Base-by-base conservation (phyloP, 78 protist species). In the Dictyostelium purpureum region DNA sequence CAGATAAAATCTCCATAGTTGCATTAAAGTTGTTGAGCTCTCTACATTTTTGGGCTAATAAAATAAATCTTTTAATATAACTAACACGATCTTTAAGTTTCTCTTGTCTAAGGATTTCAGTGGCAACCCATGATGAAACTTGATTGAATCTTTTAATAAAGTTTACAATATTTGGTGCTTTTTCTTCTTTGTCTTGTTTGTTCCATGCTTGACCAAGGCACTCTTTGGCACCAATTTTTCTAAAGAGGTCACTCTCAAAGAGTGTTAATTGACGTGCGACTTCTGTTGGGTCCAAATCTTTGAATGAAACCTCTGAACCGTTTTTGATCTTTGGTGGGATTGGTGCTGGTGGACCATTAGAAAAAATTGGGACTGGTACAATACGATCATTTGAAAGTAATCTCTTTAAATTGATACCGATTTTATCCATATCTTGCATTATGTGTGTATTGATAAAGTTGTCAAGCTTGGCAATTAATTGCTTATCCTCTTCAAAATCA, bases 71-170 rank as follows among this genome's bases (percentile, higher is more conserved):
- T 16, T 81, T 90, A 33, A 90, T 66, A 12, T 35, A 24, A 6
- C 49, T 16, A 0, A 90, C 94, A 47, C 94, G 76, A 40, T 79
- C 89, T 24, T 78, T 90, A 19, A 79, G 24, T 47, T 90, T 81
- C 40, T 79, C 88, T 2, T 77, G 77, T n/a, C 73, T 26, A 10
- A 90, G 69, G 74, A 90, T 79, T 75, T 90, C 94, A 28, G 96
- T 93, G 14, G 89, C 88, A 47, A 95, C 89, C 97, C 96, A 95
- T 18, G 33, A 28, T 9, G 95, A 94, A 19, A 92, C 94, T 59
- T 67, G 76, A 61, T 96, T 96, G 96, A 95, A 95, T 33, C 97
- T 21, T 9, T 79, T 18, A 21, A 96, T 96, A 88, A 96, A 89
- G 0, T 26, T 57, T 2, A 94, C 59, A 26, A 96, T 73, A 59